A percentile compares a stretch with the other conserved stretches of the same genome.
Evolutionary conservation across 129 eudicot species (phyloP).

Genomic region (Scalesia atractyloides): DNA sequence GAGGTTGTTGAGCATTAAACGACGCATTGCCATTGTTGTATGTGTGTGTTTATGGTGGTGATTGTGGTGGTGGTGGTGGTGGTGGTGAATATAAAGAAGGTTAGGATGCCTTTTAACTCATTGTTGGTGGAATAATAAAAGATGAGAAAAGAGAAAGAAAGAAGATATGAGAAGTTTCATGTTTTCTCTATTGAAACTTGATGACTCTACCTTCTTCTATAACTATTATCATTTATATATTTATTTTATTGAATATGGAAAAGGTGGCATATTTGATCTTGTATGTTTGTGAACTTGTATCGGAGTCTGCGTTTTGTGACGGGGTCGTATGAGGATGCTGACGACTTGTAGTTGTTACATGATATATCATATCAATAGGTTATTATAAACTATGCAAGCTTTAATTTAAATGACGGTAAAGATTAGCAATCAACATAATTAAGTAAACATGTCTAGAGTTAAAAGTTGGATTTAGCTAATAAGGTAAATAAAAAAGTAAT

Average conservation of each 20-base stretch:
- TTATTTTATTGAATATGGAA: background rate
- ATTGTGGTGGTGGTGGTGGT: background rate
- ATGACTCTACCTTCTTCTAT: constrained; percentile 28
- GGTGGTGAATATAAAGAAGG: constrained; percentile 8
- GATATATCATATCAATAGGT: too few species aligned
- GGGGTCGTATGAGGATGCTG: too few species aligned
- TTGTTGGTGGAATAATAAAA: constrained; percentile 1
- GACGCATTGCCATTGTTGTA: constrained; percentile 54
- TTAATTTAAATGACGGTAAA: too few species aligned
- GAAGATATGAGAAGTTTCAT: constrained; percentile 45
- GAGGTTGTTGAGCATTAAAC: constrained; percentile 53
- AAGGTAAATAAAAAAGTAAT: too few species aligned
- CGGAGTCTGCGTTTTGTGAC: too few species aligned
- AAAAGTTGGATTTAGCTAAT: too few species aligned
- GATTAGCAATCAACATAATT: too few species aligned
- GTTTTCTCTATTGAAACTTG: constrained; percentile 15
- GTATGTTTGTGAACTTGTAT: too few species aligned
- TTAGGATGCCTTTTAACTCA: background rate
- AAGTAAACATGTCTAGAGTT: too few species aligned
- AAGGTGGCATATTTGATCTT: background rate
- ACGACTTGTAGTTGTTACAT: too few species aligned
- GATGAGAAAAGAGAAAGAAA: background rate
- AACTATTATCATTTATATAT: background rate
- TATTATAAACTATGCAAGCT: too few species aligned
- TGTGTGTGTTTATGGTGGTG: background rate